Evolutionary conservation across 768 basidiomycete species (phyloP), one percentile per base, ranked within the genome.

Genomic region (Trametes meyenii): DNA sequence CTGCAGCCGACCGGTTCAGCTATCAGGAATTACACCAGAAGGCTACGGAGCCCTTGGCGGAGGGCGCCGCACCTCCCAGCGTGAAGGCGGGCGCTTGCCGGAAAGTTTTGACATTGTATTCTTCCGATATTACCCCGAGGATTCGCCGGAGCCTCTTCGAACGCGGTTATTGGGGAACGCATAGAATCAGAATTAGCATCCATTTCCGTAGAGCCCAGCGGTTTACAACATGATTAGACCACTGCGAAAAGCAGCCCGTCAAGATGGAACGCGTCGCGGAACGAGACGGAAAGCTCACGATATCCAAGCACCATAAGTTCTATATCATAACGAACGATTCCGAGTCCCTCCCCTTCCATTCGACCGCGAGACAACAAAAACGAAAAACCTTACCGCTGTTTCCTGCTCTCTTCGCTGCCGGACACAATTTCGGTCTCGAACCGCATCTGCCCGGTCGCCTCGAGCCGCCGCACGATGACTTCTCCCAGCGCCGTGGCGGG

Each of bases 401-500:
- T 63, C 53, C 56, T 48, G 45, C 46, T 38, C 52, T 66, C 65
- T 23, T 61, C 52, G 1, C 39, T 55, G 7, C 36, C 60, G 10
- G 21, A 21, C 40, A 85, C 61, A 24, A 88, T 71, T 43, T 76
- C 76, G 64, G 81, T 86, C 36, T 81, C 80, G 65, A 90, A 83
- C 55, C 81, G 73, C 53, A 93, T 82, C 52, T 74, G 71, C 0
- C 84, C 86, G 8, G 80, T 84, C 21, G 74, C 77, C 61, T 83
- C 80, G 63, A 97, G 71, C 19, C 95, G 79, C 65, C 83, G 81
- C 38, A 94, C 76, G 39, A 96, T 73, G 7, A 85, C 83, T 61
- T 90, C 85, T 16, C 94, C 95, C 58, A 96, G 81, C 1, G 91
- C 95, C 4, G 84, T 85, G 73, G 88, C 84, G 0, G 95, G 88